These are phyloP conservation scores for Tremella yokohamensis DNA, from an alignment of 768 basidiomycete species.

Conservation along the genomic window DNA sequence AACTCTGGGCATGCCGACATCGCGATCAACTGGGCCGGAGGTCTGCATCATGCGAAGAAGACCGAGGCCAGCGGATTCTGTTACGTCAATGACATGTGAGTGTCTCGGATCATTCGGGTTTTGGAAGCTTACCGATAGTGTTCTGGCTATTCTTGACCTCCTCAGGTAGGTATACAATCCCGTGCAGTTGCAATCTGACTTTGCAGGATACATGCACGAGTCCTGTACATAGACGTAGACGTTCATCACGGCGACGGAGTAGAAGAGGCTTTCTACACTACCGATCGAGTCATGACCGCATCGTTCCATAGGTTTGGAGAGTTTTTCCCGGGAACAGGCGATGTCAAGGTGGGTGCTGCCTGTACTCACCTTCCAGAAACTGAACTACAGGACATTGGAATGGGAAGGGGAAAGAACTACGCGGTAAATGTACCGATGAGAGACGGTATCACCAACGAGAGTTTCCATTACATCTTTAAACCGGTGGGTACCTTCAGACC, in stretches of 20 bases:
- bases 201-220: conserved; percentile 59
- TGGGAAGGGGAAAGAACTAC: conserved; percentile 74
- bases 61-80: conserved; percentile 97
- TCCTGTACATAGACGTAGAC: conserved; percentile 96
- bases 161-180: conserved; percentile 56
- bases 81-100: conserved; percentile 72
- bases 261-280: conserved; percentile 97
- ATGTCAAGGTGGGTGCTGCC: conserved; percentile 54
- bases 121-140: conserved; percentile 56
- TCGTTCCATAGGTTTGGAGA: conserved; percentile 98
- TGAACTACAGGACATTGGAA: conserved; percentile 66
- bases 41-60: conserved; percentile 99
- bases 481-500: conserved; percentile 60
- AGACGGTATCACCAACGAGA: conserved; percentile 89
- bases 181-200: no score
- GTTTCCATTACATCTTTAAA: conserved; percentile 82
- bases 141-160: conserved; percentile 87
- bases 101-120: not conserved
- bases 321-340: conserved; percentile 85
- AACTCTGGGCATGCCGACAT: conserved; percentile 74
- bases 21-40: conserved; percentile 96
- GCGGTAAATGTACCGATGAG: conserved; percentile 88
- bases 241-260: conserved; percentile 98
- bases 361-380: not conserved
- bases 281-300: conserved; percentile 93